These are phyloP conservation scores for Pythium sp. DNA, from an alignment of 352 stramenopile species.

Conservation along the genomic window DNA sequence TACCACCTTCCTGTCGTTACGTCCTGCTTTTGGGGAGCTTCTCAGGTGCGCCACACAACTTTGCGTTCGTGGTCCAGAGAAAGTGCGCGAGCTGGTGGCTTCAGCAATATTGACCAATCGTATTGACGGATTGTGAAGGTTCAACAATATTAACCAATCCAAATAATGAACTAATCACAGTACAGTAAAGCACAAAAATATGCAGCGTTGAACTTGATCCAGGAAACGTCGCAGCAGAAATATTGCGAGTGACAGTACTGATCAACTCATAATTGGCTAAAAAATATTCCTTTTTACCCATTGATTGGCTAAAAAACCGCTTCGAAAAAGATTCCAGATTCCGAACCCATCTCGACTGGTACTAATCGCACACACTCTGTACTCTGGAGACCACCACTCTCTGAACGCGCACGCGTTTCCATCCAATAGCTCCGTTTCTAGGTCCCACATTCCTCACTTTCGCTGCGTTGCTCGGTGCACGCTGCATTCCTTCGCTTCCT, in stretches of 20 bases:
- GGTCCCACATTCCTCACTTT: neutral
- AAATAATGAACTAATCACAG: neutral
- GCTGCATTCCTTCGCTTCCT: no score
- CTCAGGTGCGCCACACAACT: conserved; percentile 8
- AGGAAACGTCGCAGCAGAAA: neutral
- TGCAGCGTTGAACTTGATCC: neutral
- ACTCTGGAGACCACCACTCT: neutral
- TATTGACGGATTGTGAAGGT: neutral
- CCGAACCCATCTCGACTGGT: neutral
- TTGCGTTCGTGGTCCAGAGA: neutral
- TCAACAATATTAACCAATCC: conserved; percentile 8
- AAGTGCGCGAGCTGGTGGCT: neutral
- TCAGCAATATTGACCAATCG: conserved; percentile 6
- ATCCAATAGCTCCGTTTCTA: neutral
- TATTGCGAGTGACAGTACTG: neutral
- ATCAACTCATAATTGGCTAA: neutral
- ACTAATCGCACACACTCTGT: neutral
- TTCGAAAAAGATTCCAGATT: neutral
- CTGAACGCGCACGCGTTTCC: neutral
- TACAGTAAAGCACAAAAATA: neutral
- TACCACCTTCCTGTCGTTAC: neutral
- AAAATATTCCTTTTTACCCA: neutral
- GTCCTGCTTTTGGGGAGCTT: neutral
- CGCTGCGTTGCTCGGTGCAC: neutral
- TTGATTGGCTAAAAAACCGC: neutral